These are phyloP conservation scores for Smallanthus sonchifolius DNA, from an alignment of 129 eudicot genomes.

Conservation along the genomic window DNA sequence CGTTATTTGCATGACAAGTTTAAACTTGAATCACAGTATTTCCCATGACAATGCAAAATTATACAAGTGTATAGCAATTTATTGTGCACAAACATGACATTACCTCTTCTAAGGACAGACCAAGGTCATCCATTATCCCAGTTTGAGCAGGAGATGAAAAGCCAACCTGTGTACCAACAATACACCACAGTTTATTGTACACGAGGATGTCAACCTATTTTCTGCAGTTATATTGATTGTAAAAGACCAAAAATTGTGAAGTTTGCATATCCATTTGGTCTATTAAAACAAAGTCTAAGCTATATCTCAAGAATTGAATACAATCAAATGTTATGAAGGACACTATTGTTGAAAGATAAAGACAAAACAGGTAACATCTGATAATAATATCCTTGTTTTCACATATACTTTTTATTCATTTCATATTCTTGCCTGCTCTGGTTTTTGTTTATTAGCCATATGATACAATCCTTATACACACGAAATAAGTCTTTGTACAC, in stretches of 20 bases:
- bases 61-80: background rate
- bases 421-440: background rate
- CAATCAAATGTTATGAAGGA: background rate
- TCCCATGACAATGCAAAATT: background rate
- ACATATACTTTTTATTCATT: background rate
- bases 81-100: background rate
- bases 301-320: background rate
- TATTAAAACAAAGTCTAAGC: background rate
- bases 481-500: background rate
- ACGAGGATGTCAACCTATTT: background rate
- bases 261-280: background rate
- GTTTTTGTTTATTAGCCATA: background rate
- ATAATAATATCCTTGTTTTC: background rate
- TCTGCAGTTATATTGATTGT: background rate
- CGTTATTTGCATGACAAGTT: background rate
- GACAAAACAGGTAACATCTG: background rate
- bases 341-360: background rate
- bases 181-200: background rate
- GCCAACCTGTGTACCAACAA: slow-evolving; percentile 57
- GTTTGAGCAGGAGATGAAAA: slow-evolving; percentile 84
- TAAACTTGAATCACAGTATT: background rate
- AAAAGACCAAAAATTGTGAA: background rate
- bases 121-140: slow-evolving; percentile 75
- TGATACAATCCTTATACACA: too few relatives aligned
- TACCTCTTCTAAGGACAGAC: slow-evolving; percentile 74